Conservation (phyloP, 2,329 filamentous ascomycete genomes). For the Pseudogymnoascus verrucosus region DNA sequence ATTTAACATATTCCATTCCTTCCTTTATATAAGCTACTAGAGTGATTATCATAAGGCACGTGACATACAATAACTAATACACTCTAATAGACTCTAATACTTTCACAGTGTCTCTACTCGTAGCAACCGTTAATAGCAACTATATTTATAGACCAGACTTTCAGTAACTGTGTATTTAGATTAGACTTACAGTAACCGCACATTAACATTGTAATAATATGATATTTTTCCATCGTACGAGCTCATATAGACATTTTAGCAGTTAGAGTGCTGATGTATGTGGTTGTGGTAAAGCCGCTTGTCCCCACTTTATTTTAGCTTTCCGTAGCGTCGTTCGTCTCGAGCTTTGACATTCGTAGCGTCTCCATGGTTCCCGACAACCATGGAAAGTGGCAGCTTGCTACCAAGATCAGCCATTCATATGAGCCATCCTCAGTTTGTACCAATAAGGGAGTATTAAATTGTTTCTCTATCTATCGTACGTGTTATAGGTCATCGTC, state of each 20-base stretch:
- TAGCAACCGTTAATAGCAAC: background rate
- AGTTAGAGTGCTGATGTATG: background rate
- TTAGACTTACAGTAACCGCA: background rate
- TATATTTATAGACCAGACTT: background rate
- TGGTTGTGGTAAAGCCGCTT: background rate
- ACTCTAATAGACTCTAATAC: background rate
- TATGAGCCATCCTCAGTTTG: background rate
- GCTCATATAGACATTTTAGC: background rate
- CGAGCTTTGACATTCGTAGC: background rate
- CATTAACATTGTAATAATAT: background rate
- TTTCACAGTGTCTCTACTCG: background rate
- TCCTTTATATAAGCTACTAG: background rate
- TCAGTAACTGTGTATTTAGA: background rate
- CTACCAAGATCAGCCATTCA: background rate
- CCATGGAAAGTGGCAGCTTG: background rate
- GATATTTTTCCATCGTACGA: background rate
- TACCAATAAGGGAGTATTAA: conserved; percentile 1
- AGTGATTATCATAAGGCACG: background rate
- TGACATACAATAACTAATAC: background rate
- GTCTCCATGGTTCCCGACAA: background rate
- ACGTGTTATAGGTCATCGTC: background rate
- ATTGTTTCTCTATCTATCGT: background rate
- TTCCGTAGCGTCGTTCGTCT: background rate
- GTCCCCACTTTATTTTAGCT: background rate
- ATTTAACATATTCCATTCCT: background rate